These are phyloP conservation scores for Pseudocercospora ulei DNA, from an alignment of 2,329 filamentous ascomycete genomes.

Conservation along the genomic window DNA sequence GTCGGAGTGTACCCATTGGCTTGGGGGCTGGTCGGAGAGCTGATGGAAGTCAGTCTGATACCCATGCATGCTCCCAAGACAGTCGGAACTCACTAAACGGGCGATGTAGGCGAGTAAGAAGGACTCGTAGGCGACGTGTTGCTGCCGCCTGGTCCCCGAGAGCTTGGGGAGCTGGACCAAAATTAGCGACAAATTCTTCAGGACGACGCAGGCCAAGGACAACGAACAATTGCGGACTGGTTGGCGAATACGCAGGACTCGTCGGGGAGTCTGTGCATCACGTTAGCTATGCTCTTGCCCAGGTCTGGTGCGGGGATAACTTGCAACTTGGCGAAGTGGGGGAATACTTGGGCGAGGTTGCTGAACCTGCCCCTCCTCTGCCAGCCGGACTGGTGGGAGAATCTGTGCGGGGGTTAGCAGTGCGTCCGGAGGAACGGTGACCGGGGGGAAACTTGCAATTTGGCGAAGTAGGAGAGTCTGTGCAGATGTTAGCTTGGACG, in stretches of 20 bases:
- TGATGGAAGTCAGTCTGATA: background rate
- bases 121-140: conserved; percentile 43
- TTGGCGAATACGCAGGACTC: conserved; percentile 37
- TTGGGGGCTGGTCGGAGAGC: background rate
- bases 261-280: conserved; percentile 49
- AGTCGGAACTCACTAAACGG: conserved; percentile 34
- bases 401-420: no score
- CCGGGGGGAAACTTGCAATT: no score
- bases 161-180: no score
- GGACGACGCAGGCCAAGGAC: no score
- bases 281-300: conserved; percentile 41
- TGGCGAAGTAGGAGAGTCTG: conserved; percentile 36
- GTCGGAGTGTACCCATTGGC: conserved; percentile 44
- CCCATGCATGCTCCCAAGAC: background rate
- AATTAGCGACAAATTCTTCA: no score
- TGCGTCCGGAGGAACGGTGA: no score
- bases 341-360: conserved; percentile 59
- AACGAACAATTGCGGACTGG: no score
- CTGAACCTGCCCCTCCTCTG: no score
- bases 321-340: conserved; percentile 49
- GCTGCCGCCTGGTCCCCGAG: no score
- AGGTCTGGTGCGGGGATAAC: conserved; percentile 49
- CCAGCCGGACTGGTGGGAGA: no score
- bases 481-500: conserved; percentile 32
- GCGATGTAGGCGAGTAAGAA: conserved; percentile 49